Percentiles rank a stretch among this genome's conserved stretches.
These are phyloP conservation scores for Monosporascus sp. DNA, from an alignment of 2,329 filamentous ascomycete genomes.

Conservation along the genomic window DNA sequence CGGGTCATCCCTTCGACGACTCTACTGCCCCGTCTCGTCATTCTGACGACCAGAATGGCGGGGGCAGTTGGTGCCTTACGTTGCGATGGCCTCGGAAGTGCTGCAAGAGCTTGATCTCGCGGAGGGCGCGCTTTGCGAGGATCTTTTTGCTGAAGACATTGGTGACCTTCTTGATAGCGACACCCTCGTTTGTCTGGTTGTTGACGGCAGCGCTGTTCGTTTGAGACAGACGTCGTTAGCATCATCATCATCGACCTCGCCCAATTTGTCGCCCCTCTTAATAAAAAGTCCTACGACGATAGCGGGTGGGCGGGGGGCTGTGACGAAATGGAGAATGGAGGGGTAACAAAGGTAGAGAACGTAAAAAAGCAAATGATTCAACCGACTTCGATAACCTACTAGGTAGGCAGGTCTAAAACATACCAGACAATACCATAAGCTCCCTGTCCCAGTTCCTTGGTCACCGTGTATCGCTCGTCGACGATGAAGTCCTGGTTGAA, in stretches of 20 bases:
- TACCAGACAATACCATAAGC: slow-evolving; percentile 99
- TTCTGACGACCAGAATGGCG: background rate
- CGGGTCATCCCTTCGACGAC: too few species aligned
- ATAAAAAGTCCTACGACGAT: background rate
- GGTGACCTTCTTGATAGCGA: slow-evolving; percentile 99
- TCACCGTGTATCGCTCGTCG: slow-evolving; percentile 96
- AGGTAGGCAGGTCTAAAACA: slow-evolving; percentile 24
- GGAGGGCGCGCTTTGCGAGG: slow-evolving; percentile 90
- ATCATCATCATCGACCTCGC: slow-evolving; percentile 7
- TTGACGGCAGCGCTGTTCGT: slow-evolving; percentile 78
- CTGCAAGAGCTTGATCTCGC: slow-evolving; percentile 97
- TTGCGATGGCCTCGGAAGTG: slow-evolving; percentile 92
- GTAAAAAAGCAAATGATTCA: slow-evolving; percentile 1
- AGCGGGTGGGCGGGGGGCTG: background rate
- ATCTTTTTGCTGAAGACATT: slow-evolving; percentile 99
- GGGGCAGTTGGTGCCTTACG: slow-evolving; percentile 41
- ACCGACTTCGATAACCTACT: background rate
- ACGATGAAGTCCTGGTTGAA: slow-evolving; percentile 99
- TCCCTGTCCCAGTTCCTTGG: slow-evolving; percentile 96
- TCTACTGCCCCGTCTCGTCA: too few species aligned
- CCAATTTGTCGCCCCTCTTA: background rate
- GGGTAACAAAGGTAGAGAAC: background rate
- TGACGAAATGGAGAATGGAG: too few species aligned
- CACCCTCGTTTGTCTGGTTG: slow-evolving; percentile 82
- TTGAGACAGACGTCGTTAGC: slow-evolving; percentile 14